Conservation (phyloP, 73 alveolate species). For the Urostyla sp. region DNA sequence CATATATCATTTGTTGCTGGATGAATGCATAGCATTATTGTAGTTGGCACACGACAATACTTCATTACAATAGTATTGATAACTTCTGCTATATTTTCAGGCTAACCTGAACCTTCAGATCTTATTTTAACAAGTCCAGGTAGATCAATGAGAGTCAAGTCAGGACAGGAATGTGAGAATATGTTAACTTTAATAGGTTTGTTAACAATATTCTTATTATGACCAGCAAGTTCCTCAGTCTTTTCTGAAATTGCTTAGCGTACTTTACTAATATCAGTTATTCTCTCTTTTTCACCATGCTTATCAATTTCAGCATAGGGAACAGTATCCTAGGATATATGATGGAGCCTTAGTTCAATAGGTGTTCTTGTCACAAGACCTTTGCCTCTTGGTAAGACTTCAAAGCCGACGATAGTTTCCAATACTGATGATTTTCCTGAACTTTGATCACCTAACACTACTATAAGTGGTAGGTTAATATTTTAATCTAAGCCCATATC, state of each 20-base stretch:
- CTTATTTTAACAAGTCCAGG: constrained; percentile 65
- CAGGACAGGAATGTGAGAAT: constrained; percentile 52
- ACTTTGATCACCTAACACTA: background rate
- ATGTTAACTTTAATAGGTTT: constrained; percentile 58
- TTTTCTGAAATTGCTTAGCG: background rate
- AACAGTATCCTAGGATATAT: constrained; percentile 35
- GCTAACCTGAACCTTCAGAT: constrained; percentile 59
- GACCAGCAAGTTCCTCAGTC: constrained; percentile 55
- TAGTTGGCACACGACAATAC: constrained; percentile 15
- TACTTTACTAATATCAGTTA: constrained; percentile 1
- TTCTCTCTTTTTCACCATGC: constrained; percentile 1
- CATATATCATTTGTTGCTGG: constrained; percentile 87
- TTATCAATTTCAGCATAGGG: constrained; percentile 95
- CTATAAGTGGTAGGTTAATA: constrained; percentile 90
- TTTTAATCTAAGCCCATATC: constrained; percentile 89
- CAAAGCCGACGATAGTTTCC: constrained; percentile 57
- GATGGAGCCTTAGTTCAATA: constrained; percentile 25
- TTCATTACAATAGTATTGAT: constrained; percentile 46
- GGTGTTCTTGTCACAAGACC: constrained; percentile 54
- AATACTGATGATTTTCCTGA: constrained; percentile 63
- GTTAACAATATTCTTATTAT: constrained; percentile 45
- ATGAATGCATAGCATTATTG: constrained; percentile 60
- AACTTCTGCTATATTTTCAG: constrained; percentile 54
- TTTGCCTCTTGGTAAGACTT: constrained; percentile 55
- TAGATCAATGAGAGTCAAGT: constrained; percentile 53